phyloP scores from a whole-genome alignment of 371 early-diverging fungal genomes.

The Rhizomucor pusillus region DNA sequence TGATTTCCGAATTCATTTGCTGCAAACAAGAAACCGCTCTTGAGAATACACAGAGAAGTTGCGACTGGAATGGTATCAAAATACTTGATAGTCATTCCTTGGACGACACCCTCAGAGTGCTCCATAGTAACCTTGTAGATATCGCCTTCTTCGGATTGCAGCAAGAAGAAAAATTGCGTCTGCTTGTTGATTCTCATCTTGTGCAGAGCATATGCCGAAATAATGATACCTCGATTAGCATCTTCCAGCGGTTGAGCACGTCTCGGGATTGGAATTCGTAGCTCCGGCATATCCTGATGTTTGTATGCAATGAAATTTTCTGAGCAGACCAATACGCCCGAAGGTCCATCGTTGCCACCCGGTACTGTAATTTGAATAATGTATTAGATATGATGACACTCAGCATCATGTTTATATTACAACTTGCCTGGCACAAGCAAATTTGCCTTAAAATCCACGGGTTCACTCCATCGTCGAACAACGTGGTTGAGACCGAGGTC shows the following conservation, averaged over 20 bases:
- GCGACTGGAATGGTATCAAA: conserved; percentile 93
- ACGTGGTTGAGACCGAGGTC: conserved; percentile 98
- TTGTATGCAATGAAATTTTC: conserved; percentile 87
- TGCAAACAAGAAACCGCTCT: conserved; percentile 91
- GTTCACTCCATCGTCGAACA: conserved; percentile 89
- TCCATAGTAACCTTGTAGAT: conserved; percentile 93
- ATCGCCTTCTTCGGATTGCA: conserved; percentile 94
- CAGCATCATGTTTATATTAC: not conserved
- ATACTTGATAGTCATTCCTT: conserved; percentile 79
- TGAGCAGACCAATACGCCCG: conserved; percentile 94
- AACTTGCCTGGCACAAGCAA: conserved; percentile 72
- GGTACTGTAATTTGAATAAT: conserved; percentile 54
- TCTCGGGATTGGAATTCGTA: conserved; percentile 83
- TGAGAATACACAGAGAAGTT: conserved; percentile 78
- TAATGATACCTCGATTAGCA: conserved; percentile 67
- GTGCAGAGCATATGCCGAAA: conserved; percentile 84
- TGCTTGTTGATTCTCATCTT: conserved; percentile 84
- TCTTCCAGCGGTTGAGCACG: conserved; percentile 73
- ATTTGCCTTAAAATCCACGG: conserved; percentile 78
- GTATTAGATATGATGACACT: not conserved
- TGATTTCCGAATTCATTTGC: conserved; percentile 92
- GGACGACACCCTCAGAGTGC: conserved; percentile 65
- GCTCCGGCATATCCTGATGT: conserved; percentile 70
- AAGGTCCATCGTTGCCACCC: conserved; percentile 94
- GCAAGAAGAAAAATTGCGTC: conserved; percentile 83